Conservation (phyloP, 1,284 basidiomycete genomes). For the Meripilus lineatus region DNA sequence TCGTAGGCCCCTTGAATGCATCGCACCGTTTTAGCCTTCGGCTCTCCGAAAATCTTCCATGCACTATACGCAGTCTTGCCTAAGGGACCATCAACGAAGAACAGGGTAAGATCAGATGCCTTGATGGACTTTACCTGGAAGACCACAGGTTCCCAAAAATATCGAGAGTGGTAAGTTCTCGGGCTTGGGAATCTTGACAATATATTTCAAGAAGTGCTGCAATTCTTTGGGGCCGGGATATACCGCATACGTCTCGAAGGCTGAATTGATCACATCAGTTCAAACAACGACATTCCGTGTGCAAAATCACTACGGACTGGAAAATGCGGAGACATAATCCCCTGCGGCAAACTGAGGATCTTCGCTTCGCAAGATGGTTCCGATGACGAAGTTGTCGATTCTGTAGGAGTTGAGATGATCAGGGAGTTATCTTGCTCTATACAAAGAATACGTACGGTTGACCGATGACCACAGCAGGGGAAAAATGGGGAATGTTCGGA, state of each 20-base stretch:
- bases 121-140: slow-evolving; percentile 17
- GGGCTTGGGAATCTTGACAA: slow-evolving; percentile 16
- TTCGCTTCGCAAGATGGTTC: slow-evolving; percentile 39
- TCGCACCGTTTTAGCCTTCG: slow-evolving; percentile 29
- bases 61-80: slow-evolving; percentile 34
- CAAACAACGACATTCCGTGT: not conserved
- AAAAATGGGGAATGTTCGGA: slow-evolving; percentile 6
- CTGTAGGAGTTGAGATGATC: slow-evolving; percentile 2
- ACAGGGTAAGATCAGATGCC: too few relatives aligned
- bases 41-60: slow-evolving; percentile 28
- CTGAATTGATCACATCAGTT: not conserved
- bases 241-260: slow-evolving; percentile 4
- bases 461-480: slow-evolving; percentile 4
- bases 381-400: slow-evolving; percentile 28
- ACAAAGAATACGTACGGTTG: slow-evolving; percentile 8
- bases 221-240: slow-evolving; percentile 2
- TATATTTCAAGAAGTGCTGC: slow-evolving; percentile 5
- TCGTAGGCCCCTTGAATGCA: too few relatives aligned
- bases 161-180: slow-evolving; percentile 20
- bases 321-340: slow-evolving; percentile 36
- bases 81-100: too few relatives aligned
- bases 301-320: slow-evolving; percentile 15
- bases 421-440: too few relatives aligned
- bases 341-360: slow-evolving; percentile 30
- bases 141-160: slow-evolving; percentile 24